Conservation (phyloP, 225 moss, liverwort and hornwort genomes). For the Polytrichum commune region DNA sequence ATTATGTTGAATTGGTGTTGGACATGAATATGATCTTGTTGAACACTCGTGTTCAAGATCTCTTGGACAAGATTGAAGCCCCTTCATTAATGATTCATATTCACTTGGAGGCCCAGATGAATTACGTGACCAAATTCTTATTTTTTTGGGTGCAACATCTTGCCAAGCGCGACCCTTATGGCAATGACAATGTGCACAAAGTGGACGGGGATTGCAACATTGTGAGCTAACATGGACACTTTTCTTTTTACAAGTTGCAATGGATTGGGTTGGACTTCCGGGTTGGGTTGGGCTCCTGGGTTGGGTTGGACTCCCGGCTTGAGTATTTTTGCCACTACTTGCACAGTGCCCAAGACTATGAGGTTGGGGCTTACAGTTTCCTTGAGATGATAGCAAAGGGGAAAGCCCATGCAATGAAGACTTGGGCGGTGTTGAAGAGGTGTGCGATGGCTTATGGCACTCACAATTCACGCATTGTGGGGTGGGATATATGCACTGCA, state of each 20-base stretch:
- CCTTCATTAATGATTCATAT: no score
- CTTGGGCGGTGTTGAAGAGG: no score
- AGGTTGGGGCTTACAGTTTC: no score
- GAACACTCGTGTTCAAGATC: neutral
- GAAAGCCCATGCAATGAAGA: no score
- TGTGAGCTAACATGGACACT: neutral
- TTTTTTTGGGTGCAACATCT: no score
- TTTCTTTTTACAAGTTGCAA: neutral
- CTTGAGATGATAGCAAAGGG: no score
- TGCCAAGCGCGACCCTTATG: no score
- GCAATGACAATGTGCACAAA: slow-evolving; percentile 8
- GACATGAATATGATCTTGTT: neutral
- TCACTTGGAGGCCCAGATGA: no score
- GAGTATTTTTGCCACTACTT: no score
- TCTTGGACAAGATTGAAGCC: no score
- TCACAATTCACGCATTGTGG: neutral
- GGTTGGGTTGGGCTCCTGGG: neutral
- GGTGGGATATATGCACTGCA: neutral
- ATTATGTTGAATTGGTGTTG: slow-evolving; percentile 5
- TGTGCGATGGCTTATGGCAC: neutral
- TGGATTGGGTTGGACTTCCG: neutral
- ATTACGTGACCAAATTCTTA: no score
- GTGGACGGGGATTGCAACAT: neutral
- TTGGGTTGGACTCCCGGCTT: neutral
- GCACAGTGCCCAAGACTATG: no score